A percentile compares a stretch with the other conserved stretches of the same genome.
Conservation (phyloP, 176 grass and related monocot species). For the Canna indica region DNA sequence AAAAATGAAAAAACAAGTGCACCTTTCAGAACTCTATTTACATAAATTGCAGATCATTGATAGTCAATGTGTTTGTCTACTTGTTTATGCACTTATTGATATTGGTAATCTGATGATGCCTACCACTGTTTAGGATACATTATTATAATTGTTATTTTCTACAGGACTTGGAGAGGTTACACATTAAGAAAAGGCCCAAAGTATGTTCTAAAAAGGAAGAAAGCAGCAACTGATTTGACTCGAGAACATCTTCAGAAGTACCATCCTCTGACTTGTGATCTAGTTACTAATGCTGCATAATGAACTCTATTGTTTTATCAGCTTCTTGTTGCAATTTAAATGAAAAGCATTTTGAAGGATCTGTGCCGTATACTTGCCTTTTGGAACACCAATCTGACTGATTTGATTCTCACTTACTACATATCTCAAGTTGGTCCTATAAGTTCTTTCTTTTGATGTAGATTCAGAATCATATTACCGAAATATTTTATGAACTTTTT, state of each 20-base stretch:
- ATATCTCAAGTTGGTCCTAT: not conserved
- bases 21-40: not conserved
- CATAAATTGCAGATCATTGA: not conserved
- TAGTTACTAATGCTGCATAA: not conserved
- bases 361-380: not conserved
- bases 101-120: not conserved
- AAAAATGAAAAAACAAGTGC: too few relatives aligned
- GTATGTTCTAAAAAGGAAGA: conserved; percentile 80
- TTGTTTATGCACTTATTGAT: not conserved
- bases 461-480: not conserved
- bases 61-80: not conserved
- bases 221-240: conserved; percentile 77
- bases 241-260: conserved; percentile 87
- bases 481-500: not conserved
- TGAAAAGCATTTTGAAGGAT: not conserved
- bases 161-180: conserved; percentile 64
- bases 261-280: conserved; percentile 1
- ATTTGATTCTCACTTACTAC: not conserved
- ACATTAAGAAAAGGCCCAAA: conserved; percentile 80
- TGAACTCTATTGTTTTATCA: not conserved
- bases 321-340: not conserved
- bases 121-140: not conserved
- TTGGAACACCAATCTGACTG: not conserved
- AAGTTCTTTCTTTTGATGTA: not conserved
- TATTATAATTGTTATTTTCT: not conserved